These are phyloP conservation scores for Auricularia cornea DNA, from an alignment of 768 basidiomycete species.

Conservation along the genomic window DNA sequence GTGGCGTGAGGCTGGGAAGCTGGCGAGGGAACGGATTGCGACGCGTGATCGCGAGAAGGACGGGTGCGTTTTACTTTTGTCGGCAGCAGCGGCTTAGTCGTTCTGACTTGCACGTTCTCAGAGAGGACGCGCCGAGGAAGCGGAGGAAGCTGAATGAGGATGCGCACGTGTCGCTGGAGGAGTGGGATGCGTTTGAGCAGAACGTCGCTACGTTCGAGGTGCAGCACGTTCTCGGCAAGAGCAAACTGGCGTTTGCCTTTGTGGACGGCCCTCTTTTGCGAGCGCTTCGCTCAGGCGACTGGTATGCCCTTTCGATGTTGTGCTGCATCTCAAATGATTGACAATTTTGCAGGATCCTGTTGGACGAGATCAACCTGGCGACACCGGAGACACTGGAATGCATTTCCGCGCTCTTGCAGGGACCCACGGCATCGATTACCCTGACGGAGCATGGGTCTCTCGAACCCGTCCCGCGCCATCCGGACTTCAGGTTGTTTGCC, in stretches of 20 bases:
- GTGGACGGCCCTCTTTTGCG: slow-evolving; percentile 94
- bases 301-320: slow-evolving; percentile 40
- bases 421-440: slow-evolving; percentile 81
- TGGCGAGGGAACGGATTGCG: slow-evolving; percentile 58
- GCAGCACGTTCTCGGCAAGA: slow-evolving; percentile 79
- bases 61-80: neutral
- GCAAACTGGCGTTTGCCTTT: slow-evolving; percentile 89
- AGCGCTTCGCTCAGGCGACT: slow-evolving; percentile 81
- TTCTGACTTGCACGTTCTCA: neutral
- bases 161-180: slow-evolving; percentile 35
- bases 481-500: slow-evolving; percentile 92
- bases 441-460: slow-evolving; percentile 89
- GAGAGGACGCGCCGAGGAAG: slow-evolving; percentile 47
- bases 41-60: neutral
- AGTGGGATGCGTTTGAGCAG: slow-evolving; percentile 61
- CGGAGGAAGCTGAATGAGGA: slow-evolving; percentile 52
- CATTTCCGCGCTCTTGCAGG: slow-evolving; percentile 76
- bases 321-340: slow-evolving; percentile 1
- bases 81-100: neutral
- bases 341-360: slow-evolving; percentile 57
- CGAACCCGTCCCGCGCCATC: slow-evolving; percentile 83
- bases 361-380: slow-evolving; percentile 95
- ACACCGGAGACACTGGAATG: slow-evolving; percentile 92
- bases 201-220: slow-evolving; percentile 76
- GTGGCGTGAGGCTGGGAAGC: slow-evolving; percentile 69